Percentiles rank a stretch among this genome's conserved stretches.
Evolutionary conservation across 2,329 filamentous ascomycete genomes (phyloP).

Genomic region (Teratosphaeria pseudoeucalypti): DNA sequence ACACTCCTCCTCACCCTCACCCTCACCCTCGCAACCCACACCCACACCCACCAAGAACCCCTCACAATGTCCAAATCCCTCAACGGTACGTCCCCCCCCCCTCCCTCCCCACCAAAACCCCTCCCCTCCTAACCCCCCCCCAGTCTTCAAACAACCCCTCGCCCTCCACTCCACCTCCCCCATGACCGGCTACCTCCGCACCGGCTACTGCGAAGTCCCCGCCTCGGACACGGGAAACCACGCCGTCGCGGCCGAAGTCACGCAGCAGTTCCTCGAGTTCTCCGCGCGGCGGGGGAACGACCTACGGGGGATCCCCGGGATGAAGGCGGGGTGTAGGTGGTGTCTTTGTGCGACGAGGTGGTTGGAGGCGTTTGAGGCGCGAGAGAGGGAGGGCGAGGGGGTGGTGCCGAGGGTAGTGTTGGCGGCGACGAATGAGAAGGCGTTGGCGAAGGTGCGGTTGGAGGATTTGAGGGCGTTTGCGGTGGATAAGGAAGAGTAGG

Average conservation of each 20-base stretch:
- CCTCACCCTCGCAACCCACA: not conserved
- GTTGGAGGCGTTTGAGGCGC: conserved; percentile 47
- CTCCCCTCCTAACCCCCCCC: not conserved
- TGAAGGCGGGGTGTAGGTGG: conserved; percentile 50
- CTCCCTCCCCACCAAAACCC: not conserved
- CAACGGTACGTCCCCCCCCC: conserved; percentile 14
- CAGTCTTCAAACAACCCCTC: conserved; percentile 50
- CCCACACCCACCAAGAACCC: conserved; percentile 9
- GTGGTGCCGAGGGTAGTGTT: conserved; percentile 41
- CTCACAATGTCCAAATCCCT: conserved; percentile 25
- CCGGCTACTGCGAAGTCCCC: conserved; percentile 50
- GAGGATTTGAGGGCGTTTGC: conserved; percentile 43
- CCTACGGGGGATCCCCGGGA: conserved; percentile 40
- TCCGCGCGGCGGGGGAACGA: conserved; percentile 50
- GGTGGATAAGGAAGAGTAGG: conserved; percentile 28
- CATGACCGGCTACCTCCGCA: conserved; percentile 51
- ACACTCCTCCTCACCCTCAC: not conserved
- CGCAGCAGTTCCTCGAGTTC: conserved; percentile 53
- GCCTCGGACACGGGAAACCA: conserved; percentile 49
- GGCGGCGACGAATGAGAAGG: conserved; percentile 44
- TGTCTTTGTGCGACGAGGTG: conserved; percentile 51
- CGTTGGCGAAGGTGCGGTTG: conserved; percentile 37
- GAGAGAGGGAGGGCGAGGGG: conserved; percentile 36
- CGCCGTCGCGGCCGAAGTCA: conserved; percentile 47
- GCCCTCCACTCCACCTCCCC: conserved; percentile 47